phyloP scores from a whole-genome alignment of 805 yeast species.

The Starmerella bombicola region DNA sequence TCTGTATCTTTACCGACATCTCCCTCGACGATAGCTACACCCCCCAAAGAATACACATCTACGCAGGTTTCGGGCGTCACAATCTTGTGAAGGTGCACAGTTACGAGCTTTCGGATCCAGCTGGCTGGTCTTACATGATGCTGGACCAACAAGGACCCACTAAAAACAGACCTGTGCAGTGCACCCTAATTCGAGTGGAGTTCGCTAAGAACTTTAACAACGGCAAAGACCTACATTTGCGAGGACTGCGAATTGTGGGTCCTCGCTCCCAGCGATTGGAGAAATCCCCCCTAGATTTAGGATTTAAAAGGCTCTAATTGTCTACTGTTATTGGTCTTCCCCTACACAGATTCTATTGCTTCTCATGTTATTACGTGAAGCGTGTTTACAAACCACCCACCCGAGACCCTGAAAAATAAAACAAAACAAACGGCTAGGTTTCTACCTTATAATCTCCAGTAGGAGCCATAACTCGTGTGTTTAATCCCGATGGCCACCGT shows the following conservation, averaged over 20 bases:
- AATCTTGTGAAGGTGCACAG: conserved; percentile 57
- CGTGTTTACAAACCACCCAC: conserved; percentile 2
- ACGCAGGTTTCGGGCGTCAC: conserved; percentile 71
- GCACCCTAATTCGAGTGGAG: conserved; percentile 51
- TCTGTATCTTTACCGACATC: conserved; percentile 62
- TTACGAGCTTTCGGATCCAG: conserved; percentile 49
- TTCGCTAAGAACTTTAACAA: conserved; percentile 75
- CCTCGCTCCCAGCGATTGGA: background rate
- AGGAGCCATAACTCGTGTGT: too few species aligned
- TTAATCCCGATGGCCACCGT: conserved; percentile 14
- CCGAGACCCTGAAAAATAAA: background rate
- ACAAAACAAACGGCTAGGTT: background rate
- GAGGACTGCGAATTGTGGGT: conserved; percentile 35
- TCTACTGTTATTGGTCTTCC: background rate
- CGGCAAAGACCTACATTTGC: conserved; percentile 87
- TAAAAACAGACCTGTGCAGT: conserved; percentile 45
- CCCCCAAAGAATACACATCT: conserved; percentile 52
- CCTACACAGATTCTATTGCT: background rate
- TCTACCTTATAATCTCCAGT: too few species aligned
- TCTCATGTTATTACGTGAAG: too few species aligned
- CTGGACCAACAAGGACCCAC: conserved; percentile 32
- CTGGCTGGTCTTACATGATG: conserved; percentile 61
- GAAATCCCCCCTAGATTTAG: background rate
- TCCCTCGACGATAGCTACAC: conserved; percentile 82
- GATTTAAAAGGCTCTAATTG: background rate